These are phyloP conservation scores for Eutrema salsugineum DNA, from an alignment of 441 rosid species.

Conservation along the genomic window DNA sequence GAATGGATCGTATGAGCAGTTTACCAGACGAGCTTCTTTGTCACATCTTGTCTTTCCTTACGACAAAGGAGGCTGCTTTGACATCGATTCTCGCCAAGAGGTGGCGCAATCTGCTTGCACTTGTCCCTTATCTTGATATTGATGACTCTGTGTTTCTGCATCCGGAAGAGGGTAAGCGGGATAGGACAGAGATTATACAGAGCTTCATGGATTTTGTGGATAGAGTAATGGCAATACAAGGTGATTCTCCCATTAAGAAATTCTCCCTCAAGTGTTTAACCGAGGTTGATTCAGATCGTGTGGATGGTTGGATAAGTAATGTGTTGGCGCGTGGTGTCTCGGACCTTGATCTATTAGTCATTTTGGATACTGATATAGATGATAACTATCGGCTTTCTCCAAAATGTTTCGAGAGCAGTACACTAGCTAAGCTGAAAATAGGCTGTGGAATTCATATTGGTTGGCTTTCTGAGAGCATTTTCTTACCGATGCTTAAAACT, in stretches of 20 bases:
- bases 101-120: constrained; percentile 17
- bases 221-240: constrained; percentile 7
- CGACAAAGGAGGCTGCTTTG: constrained; percentile 17
- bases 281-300: background rate
- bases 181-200: background rate
- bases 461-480: background rate
- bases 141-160: background rate
- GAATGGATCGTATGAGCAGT: too few species aligned
- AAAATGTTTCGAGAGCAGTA: background rate
- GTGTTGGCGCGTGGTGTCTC: constrained; percentile 18
- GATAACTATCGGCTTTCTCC: too few species aligned
- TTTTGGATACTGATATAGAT: background rate
- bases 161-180: background rate
- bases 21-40: constrained; percentile 12
- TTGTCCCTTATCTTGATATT: constrained; percentile 12
- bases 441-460: background rate
- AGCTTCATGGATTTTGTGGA: constrained; percentile 21
- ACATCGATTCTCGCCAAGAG: constrained; percentile 21
- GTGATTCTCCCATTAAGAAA: background rate
- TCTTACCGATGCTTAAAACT: constrained; percentile 8
- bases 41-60: constrained; percentile 15
- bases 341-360: background rate
- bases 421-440: background rate
- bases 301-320: constrained; percentile 19
- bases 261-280: constrained; percentile 6